Base-by-base conservation (phyloP, 306 rosid genomes). In the Cicer pinnatifidum region DNA sequence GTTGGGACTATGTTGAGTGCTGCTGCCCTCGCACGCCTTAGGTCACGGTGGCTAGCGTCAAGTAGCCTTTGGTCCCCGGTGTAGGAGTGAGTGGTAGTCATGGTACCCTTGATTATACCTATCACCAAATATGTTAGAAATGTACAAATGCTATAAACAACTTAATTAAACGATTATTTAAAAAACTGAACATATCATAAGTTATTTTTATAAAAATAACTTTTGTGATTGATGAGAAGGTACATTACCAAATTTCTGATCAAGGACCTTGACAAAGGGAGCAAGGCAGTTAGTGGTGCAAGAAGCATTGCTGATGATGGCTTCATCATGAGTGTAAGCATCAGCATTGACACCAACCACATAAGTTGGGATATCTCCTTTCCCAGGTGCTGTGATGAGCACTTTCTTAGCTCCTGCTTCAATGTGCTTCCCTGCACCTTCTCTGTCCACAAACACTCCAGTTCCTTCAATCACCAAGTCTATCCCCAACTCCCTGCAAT, bases 221-320 rank as follows among this genome's bases (percentile, higher is more conserved):
- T 3, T 3, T 28, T 28, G 35, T 28, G 35, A 28, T 3, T 28
- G 50, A 72, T 11, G 41, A 38, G 0, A 53, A 50, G 63, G 70
- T 9, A 28, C 41, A 70, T 86, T 86, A 89, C 94, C 95, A 23
- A 91, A 91, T 82, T 94, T 94, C 88, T 91, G 90, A 70, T 94
- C 97, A 2, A 94, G 94, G 72, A 94, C 98, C 86, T 94, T 94
- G 84, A 94, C 98, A 52, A 94, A 94, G 51, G 98, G 98, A 75
- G 98, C 98, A 64, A 94, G 98, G 85, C 98, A 94, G 83, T 94
- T 94, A 78, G 98, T 94, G 82, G 98, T 94, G 89, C 98, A 94
- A 83, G 98, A 94, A 63, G 98, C 98, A 75, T 94, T 94, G 90
- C 98, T 94, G 82, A 94, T 94, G 84, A 94, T 91, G 69, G 86